Evolutionary conservation across 306 rosid genomes (phyloP).

Genomic region (Rosa chinensis): DNA sequence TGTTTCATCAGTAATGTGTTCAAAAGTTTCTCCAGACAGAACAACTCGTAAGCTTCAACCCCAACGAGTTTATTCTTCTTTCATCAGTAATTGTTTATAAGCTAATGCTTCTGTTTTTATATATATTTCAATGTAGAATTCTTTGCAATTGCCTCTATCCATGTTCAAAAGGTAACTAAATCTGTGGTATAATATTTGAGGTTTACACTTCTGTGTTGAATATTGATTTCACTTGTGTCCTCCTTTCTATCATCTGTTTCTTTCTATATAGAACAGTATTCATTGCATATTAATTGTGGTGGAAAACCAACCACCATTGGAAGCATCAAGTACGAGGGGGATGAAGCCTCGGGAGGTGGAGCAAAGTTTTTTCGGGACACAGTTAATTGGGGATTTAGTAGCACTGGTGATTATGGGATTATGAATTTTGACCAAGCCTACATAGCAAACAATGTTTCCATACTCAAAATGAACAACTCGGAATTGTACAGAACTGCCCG

Average conservation of each 20-base stretch:
- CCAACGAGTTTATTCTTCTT: not conserved
- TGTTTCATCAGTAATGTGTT: constrained; percentile 21
- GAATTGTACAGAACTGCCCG: constrained; percentile 49
- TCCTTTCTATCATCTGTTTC: not conserved
- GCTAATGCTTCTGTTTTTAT: not conserved
- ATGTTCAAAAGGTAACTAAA: constrained; percentile 18
- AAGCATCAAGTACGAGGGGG: constrained; percentile 39
- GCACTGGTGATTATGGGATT: constrained; percentile 52
- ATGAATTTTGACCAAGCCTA: constrained; percentile 29
- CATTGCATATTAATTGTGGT: constrained; percentile 60
- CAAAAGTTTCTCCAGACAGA: constrained; percentile 11
- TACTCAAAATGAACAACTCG: constrained; percentile 32
- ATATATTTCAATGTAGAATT: not conserved
- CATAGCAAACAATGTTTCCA: constrained; percentile 17
- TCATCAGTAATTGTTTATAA: not conserved
- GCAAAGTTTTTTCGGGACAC: constrained; percentile 31
- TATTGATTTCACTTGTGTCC: not conserved
- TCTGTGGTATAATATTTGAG: not conserved
- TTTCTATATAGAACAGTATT: constrained; percentile 19
- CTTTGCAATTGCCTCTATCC: constrained; percentile 10
- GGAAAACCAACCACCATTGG: constrained; percentile 41
- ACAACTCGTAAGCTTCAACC: constrained; percentile 17
- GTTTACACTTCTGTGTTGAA: not conserved
- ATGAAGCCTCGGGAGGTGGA: constrained; percentile 44
- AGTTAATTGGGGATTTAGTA: constrained; percentile 52